Conservation (phyloP, 2,329 filamentous ascomycete genomes). For the Metarhizium guizhouense region DNA sequence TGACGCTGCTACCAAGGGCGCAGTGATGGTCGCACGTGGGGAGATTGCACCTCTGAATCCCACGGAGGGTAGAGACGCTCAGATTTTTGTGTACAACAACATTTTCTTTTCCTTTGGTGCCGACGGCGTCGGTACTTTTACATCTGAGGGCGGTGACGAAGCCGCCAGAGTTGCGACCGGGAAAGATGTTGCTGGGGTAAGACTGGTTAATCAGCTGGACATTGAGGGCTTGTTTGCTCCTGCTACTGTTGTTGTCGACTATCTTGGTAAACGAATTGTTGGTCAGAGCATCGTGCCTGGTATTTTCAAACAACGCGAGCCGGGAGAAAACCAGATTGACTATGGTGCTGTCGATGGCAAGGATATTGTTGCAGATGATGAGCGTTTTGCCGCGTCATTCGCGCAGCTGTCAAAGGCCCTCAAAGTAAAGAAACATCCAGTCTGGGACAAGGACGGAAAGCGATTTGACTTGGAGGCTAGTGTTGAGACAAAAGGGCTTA, state of each 20-base stretch:
- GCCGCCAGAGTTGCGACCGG: slow-evolving; percentile 91
- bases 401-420: slow-evolving; percentile 85
- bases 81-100: slow-evolving; percentile 99
- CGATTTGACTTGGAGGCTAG: slow-evolving; percentile 88
- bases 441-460: slow-evolving; percentile 95
- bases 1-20: slow-evolving; percentile 85
- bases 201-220: slow-evolving; percentile 92
- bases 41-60: slow-evolving; percentile 93
- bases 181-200: slow-evolving; percentile 92
- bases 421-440: slow-evolving; percentile 86
- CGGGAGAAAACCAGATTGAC: slow-evolving; percentile 96
- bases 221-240: slow-evolving; percentile 91
- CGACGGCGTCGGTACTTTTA: slow-evolving; percentile 94
- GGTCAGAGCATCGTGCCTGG: slow-evolving; percentile 97
- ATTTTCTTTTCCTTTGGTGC: slow-evolving; percentile 99
- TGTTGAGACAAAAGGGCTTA: slow-evolving; percentile 94
- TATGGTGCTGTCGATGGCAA: slow-evolving; percentile 97
- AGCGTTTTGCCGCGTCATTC: slow-evolving; percentile 76
- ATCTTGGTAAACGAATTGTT: slow-evolving; percentile 92
- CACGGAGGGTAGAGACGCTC: slow-evolving; percentile 82
- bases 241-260: slow-evolving; percentile 93
- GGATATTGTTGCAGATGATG: slow-evolving; percentile 85
- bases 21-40: slow-evolving; percentile 82
- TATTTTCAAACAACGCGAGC: slow-evolving; percentile 97
- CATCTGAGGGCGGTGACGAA: slow-evolving; percentile 91